These are phyloP conservation scores for Colletotrichum simmondsii DNA, from an alignment of 2,329 filamentous ascomycete species.

Conservation along the genomic window DNA sequence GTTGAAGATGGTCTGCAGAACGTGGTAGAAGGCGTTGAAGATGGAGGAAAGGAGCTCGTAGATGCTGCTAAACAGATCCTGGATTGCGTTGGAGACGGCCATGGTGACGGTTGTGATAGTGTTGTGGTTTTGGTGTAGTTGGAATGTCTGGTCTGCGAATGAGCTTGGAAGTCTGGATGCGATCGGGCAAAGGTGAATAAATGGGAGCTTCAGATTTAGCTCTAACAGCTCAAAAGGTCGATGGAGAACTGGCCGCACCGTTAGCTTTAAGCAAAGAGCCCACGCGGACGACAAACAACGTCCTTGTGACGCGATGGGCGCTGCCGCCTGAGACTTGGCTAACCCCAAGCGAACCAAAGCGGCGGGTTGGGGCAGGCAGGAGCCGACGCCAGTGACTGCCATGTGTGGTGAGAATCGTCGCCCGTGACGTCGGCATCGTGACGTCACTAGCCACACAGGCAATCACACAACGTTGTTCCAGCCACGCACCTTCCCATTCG, in stretches of 20 bases:
- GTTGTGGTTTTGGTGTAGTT: background rate
- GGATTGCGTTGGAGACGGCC: constrained; percentile 48
- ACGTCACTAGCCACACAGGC: constrained; percentile 34
- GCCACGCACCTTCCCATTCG: constrained; percentile 10
- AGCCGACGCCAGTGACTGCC: constrained; percentile 3
- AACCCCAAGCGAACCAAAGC: background rate
- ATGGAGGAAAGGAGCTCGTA: constrained; percentile 53
- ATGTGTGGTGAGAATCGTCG: background rate
- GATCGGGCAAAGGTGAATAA: background rate
- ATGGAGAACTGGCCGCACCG: background rate
- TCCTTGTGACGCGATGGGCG: constrained; percentile 23
- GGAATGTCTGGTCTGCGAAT: background rate
- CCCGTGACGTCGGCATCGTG: constrained; percentile 32
- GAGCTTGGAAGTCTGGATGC: background rate
- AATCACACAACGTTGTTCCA: constrained; percentile 11
- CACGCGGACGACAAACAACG: constrained; percentile 13
- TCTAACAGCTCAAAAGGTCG: background rate
- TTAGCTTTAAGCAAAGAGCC: background rate
- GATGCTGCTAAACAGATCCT: constrained; percentile 52
- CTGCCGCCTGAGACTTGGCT: constrained; percentile 11
- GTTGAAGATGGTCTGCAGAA: constrained; percentile 46
- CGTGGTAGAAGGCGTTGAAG: constrained; percentile 45
- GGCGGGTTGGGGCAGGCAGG: background rate
- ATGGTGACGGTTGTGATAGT: constrained; percentile 38
- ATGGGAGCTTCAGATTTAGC: background rate